Percentiles rank a stretch among this genome's conserved stretches.
phyloP scores from a whole-genome alignment of 2,329 filamentous ascomycete genomes.

The Penicillium sp. region DNA sequence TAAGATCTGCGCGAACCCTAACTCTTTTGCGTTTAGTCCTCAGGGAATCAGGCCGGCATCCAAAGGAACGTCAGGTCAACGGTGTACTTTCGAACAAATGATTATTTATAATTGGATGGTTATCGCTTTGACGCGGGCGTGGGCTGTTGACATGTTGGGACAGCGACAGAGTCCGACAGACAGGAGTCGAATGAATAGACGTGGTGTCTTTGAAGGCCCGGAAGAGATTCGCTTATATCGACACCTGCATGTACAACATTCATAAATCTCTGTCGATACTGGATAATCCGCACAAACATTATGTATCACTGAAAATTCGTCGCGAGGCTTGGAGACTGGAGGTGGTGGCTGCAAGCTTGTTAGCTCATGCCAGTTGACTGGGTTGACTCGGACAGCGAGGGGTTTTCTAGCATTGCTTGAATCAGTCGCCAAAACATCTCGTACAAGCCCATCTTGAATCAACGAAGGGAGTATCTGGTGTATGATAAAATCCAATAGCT shows the following conservation, averaged over 20 bases:
- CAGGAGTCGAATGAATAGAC: background rate
- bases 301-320: background rate
- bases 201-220: background rate
- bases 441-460: too few species aligned
- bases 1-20: conserved; percentile 5
- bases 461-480: too few species aligned
- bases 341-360: too few species aligned
- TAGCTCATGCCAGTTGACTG: too few species aligned
- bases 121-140: background rate
- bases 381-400: too few species aligned
- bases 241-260: too few species aligned
- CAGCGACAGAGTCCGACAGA: too few species aligned
- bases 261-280: background rate
- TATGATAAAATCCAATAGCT: too few species aligned
- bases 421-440: too few species aligned
- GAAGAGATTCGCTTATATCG: background rate
- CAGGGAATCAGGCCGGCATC: background rate
- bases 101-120: background rate
- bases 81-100: background rate
- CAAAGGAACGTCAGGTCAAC: background rate
- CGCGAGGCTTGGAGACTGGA: too few species aligned
- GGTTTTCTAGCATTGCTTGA: too few species aligned
- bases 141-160: too few species aligned
- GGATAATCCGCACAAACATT: background rate
- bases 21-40: conserved; percentile 1